phyloP scores from a whole-genome alignment of 495 filamentous ascomycete species.

The Penicillium salamii region DNA sequence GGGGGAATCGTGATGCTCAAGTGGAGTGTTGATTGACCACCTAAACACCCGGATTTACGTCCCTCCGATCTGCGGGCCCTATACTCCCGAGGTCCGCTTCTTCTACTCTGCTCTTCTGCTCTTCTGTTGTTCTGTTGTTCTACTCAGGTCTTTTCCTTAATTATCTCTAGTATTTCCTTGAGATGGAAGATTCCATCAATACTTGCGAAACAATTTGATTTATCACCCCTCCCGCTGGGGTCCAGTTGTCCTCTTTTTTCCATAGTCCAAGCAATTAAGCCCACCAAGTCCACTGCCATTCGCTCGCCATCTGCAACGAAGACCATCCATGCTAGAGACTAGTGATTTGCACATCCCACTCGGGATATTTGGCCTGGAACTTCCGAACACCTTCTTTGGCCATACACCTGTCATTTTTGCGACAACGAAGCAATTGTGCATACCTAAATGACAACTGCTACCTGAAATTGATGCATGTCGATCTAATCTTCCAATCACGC shows the following conservation, averaged over 20 bases:
- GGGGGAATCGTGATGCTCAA: conserved; percentile 1
- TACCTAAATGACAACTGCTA: too few species aligned
- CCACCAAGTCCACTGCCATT: too few species aligned
- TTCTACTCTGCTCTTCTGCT: neutral
- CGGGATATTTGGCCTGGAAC: neutral
- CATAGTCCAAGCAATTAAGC: too few species aligned
- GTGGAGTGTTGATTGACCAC: conserved; percentile 39
- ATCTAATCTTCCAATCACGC: conserved; percentile 14
- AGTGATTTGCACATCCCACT: neutral
- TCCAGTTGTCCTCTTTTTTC: too few species aligned
- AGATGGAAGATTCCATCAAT: too few species aligned
- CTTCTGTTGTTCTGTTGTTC: too few species aligned
- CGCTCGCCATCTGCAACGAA: neutral
- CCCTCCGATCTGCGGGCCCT: conserved; percentile 25
- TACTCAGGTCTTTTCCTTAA: too few species aligned
- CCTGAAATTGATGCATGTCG: conserved; percentile 3
- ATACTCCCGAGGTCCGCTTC: neutral
- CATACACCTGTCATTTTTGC: neutral
- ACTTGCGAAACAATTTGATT: too few species aligned
- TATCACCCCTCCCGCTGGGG: too few species aligned
- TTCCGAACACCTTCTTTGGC: neutral
- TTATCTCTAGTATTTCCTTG: too few species aligned
- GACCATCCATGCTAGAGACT: neutral
- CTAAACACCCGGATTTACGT: conserved; percentile 38
- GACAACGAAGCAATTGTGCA: neutral